A percentile compares a stretch with the other conserved stretches of the same genome.
These are phyloP conservation scores for Fibroporia radiculosa DNA, from an alignment of 768 basidiomycete genomes.

Conservation along the genomic window DNA sequence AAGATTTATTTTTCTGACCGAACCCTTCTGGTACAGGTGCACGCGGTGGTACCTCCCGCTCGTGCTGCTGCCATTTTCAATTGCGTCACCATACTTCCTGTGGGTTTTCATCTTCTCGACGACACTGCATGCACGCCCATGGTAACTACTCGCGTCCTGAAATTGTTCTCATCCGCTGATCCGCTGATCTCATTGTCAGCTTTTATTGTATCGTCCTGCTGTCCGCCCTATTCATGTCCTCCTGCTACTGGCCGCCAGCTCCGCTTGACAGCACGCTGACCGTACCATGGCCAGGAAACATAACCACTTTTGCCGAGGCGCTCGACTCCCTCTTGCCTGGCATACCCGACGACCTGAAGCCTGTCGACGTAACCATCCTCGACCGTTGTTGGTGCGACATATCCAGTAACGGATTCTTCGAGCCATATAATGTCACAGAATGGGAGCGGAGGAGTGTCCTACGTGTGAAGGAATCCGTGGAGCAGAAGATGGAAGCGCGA, in stretches of 20 bases:
- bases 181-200: slow-evolving; percentile 32
- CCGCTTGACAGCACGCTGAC: slow-evolving; percentile 56
- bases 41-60: slow-evolving; percentile 83
- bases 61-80: slow-evolving; percentile 68
- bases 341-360: slow-evolving; percentile 35
- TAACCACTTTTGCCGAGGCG: slow-evolving; percentile 68
- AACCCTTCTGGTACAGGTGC: slow-evolving; percentile 41
- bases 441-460: slow-evolving; percentile 69
- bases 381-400: slow-evolving; percentile 89
- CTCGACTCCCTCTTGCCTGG: slow-evolving; percentile 34
- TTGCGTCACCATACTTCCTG: slow-evolving; percentile 74
- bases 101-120: slow-evolving; percentile 70
- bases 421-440: slow-evolving; percentile 65
- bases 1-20: slow-evolving; percentile 3
- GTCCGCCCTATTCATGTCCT: slow-evolving; percentile 75
- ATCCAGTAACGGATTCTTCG: slow-evolving; percentile 54
- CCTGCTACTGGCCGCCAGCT: slow-evolving; percentile 87
- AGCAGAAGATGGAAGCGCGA: slow-evolving; percentile 20
- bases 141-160: slow-evolving; percentile 38
- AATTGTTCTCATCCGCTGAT: not conserved
- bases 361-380: slow-evolving; percentile 52
- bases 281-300: slow-evolving; percentile 57
- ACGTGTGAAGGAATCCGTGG: slow-evolving; percentile 30
- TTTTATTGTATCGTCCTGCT: slow-evolving; percentile 85
- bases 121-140: slow-evolving; percentile 76